These are phyloP conservation scores for Phaeoacremonium minimum DNA, from an alignment of 2,329 filamentous ascomycete species.

Conservation along the genomic window DNA sequence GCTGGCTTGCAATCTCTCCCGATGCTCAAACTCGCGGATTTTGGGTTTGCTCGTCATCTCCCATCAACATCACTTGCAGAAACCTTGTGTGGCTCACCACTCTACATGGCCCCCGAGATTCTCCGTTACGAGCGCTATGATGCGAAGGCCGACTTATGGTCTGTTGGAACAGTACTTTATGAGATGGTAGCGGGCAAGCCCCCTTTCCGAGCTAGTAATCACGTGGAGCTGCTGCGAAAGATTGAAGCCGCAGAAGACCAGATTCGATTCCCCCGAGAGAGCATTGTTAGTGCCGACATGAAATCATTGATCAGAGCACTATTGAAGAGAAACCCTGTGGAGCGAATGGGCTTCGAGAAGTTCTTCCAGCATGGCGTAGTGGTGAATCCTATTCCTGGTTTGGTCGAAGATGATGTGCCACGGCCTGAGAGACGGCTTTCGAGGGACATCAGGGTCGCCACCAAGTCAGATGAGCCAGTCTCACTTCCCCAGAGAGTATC, in stretches of 20 bases:
- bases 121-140: conserved; percentile 96
- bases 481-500: conserved; percentile 28
- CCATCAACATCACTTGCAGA: conserved; percentile 90
- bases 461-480: conserved; percentile 23
- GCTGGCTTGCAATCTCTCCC: conserved; percentile 80
- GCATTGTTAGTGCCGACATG: conserved; percentile 67
- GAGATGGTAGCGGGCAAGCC: conserved; percentile 92
- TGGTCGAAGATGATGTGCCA: conserved; percentile 72
- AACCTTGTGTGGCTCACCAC: conserved; percentile 89
- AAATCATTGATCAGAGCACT: conserved; percentile 77
- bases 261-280: conserved; percentile 76
- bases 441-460: conserved; percentile 26
- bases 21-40: conserved; percentile 97
- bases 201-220: conserved; percentile 88
- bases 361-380: conserved; percentile 79
- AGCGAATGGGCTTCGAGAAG: conserved; percentile 79
- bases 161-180: conserved; percentile 89
- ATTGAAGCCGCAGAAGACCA: conserved; percentile 86
- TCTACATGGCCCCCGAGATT: conserved; percentile 99
- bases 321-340: conserved; percentile 79
- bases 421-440: conserved; percentile 25
- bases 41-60: conserved; percentile 92
- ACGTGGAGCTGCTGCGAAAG: conserved; percentile 87
- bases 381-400: conserved; percentile 69
- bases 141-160: conserved; percentile 96